Evolutionary conservation across 495 filamentous ascomycete species (phyloP).

Genomic region (Penicillium dipodomyicola): DNA sequence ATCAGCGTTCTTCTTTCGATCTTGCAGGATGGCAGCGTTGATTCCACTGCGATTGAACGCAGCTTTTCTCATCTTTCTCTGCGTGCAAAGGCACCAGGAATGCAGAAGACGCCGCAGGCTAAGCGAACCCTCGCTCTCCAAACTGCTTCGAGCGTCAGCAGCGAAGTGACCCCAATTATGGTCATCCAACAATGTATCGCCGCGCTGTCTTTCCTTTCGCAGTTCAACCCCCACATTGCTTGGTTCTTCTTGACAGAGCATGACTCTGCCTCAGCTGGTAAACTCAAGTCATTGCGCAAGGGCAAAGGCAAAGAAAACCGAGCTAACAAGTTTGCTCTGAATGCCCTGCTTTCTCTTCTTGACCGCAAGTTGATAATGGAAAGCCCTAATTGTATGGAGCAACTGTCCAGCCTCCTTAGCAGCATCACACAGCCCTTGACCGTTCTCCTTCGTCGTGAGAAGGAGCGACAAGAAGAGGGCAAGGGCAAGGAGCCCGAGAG

Average conservation of each 20-base stretch:
- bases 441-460: constrained; percentile 78
- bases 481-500: constrained; percentile 51
- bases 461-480: constrained; percentile 63
- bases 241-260: constrained; percentile 96
- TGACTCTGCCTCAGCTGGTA: constrained; percentile 69
- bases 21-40: constrained; percentile 91
- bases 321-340: constrained; percentile 85
- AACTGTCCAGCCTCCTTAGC: constrained; percentile 79
- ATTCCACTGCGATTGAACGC: constrained; percentile 89
- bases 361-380: constrained; percentile 93
- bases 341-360: constrained; percentile 80
- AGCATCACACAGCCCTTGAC: constrained; percentile 86
- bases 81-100: constrained; percentile 75
- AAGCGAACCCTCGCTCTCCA: constrained; percentile 64
- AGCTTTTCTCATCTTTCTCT: constrained; percentile 92
- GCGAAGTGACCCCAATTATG: constrained; percentile 86
- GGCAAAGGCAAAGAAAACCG: constrained; percentile 83
- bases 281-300: constrained; percentile 73
- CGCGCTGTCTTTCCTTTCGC: constrained; percentile 74
- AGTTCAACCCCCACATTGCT: constrained; percentile 79
- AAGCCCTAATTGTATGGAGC: constrained; percentile 92
- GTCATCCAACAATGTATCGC: constrained; percentile 93
- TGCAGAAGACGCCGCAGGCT: constrained; percentile 74
- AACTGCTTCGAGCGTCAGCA: constrained; percentile 52
- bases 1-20: constrained; percentile 90